Conservation (phyloP, 495 filamentous ascomycete genomes). For the Penicillium canescens region DNA sequence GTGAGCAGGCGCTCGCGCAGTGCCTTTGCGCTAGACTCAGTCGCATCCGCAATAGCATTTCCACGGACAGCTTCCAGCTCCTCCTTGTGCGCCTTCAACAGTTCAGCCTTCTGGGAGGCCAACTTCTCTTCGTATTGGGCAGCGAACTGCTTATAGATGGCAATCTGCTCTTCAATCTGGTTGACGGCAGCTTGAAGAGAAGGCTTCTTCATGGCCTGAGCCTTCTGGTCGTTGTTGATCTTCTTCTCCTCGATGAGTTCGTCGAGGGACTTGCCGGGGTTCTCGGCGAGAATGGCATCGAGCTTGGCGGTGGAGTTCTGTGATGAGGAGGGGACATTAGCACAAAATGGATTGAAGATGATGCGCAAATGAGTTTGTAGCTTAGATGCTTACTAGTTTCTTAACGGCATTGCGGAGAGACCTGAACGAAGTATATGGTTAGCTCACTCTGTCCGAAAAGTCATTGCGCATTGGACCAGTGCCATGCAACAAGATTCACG, state of each 20-base stretch:
- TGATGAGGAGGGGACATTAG: constrained; percentile 11
- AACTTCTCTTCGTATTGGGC: constrained; percentile 71
- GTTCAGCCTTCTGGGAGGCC: constrained; percentile 65
- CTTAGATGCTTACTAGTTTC: constrained; percentile 68
- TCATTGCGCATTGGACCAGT: neutral
- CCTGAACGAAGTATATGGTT: constrained; percentile 45
- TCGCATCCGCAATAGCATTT: constrained; percentile 61
- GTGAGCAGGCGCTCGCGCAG: constrained; percentile 59
- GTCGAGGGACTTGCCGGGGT: constrained; percentile 74
- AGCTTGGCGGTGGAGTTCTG: constrained; percentile 78
- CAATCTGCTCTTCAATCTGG: constrained; percentile 81
- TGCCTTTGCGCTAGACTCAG: constrained; percentile 53
- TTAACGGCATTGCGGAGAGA: constrained; percentile 83
- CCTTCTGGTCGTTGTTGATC: constrained; percentile 92
- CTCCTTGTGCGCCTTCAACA: constrained; percentile 68
- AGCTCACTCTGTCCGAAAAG: neutral
- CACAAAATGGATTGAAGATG: neutral
- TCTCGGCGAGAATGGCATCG: constrained; percentile 73
- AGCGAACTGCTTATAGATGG: constrained; percentile 80
- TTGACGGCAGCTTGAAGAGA: constrained; percentile 68
- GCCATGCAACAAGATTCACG: neutral
- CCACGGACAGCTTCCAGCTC: constrained; percentile 70
- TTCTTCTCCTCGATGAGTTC: constrained; percentile 78
- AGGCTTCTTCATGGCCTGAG: constrained; percentile 88
- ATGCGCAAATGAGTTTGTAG: neutral